Conservation (phyloP, 2,329 filamentous ascomycete genomes). For the Aspergillus jensenii region DNA sequence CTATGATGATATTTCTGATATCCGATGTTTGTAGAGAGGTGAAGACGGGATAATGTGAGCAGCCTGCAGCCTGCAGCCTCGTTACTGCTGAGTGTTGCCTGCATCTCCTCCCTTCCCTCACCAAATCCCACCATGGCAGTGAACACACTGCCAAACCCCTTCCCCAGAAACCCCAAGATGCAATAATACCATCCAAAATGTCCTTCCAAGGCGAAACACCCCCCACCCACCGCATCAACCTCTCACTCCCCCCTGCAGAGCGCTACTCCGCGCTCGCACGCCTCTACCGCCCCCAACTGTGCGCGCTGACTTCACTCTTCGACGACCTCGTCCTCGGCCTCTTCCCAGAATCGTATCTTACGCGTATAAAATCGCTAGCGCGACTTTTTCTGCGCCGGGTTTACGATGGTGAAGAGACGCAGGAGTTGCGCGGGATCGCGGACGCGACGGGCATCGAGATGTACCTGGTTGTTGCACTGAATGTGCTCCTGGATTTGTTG, state of each 20-base stretch:
- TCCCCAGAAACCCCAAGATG: not conserved
- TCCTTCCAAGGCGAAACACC: slow-evolving; percentile 16
- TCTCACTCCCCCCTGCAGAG: slow-evolving; percentile 53
- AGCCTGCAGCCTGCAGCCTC: too few relatives aligned
- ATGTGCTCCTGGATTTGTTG: slow-evolving; percentile 62
- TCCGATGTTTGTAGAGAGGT: too few relatives aligned
- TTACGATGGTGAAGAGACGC: slow-evolving; percentile 56
- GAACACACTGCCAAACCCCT: not conserved
- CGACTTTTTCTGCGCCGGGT: slow-evolving; percentile 52
- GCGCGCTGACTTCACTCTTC: slow-evolving; percentile 50
- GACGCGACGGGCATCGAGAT: slow-evolving; percentile 52
- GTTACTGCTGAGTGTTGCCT: too few relatives aligned
- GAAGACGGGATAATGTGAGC: too few relatives aligned
- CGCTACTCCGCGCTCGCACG: slow-evolving; percentile 53
- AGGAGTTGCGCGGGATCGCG: slow-evolving; percentile 61
- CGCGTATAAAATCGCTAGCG: slow-evolving; percentile 39
- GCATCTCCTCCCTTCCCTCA: not conserved
- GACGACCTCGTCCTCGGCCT: slow-evolving; percentile 43
- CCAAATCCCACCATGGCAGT: not conserved
- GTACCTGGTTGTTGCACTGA: slow-evolving; percentile 62
- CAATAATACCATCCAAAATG: not conserved
- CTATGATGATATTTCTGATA: too few relatives aligned
- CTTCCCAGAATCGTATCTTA: slow-evolving; percentile 24
- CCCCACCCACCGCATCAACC: slow-evolving; percentile 52
- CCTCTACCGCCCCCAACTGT: slow-evolving; percentile 47